Evolutionary conservation across 129 eudicot species (phyloP), one percentile per base, ranked within the genome.

Genomic region (Glebionis coronaria): DNA sequence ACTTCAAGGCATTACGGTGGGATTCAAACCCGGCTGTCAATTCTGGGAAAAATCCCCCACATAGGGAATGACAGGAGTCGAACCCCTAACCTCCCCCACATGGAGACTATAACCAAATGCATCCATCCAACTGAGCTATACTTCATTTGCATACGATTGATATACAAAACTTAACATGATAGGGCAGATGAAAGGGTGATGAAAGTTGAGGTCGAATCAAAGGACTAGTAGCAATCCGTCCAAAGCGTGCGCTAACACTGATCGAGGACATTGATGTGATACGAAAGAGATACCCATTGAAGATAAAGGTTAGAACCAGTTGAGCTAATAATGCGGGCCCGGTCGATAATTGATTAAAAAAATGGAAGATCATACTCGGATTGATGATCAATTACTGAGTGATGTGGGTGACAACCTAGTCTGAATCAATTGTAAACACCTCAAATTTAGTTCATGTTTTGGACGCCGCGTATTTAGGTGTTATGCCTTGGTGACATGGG

Each of bases 121-220:
- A n/a, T n/a, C n/a, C n/a, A n/a, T n/a, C n/a, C n/a, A n/a, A n/a
- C n/a, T n/a, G n/a, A n/a, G n/a, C n/a, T n/a, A n/a, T n/a, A n/a
- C n/a, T n/a, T n/a, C n/a, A n/a, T n/a, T n/a, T n/a, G n/a, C n/a
- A n/a, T n/a, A n/a, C n/a, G n/a, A n/a, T n/a, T n/a, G 49, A 71
- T 61, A 61, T 29, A 52, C 55, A 44, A 19, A 64, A 13, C 46
- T 16, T 44, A 47, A 29, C 55, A 31, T 66, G 61, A 74, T 66
- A 46, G 61, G 71, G 29, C 50, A 60, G 51, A 42, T 19, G 27
- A 57, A 71, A 71, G 61, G 76, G 31, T 16, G 56, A 55, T 44
- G 52, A 69, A 56, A 69, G 54, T 25, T 69, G 65, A 69, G 40
- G 55, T 44, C 27, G 56, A 12, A 23, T 10, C 65, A 0, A 42